phyloP scores from a whole-genome alignment of 345 rosid genomes.

The Camelina sativa region DNA sequence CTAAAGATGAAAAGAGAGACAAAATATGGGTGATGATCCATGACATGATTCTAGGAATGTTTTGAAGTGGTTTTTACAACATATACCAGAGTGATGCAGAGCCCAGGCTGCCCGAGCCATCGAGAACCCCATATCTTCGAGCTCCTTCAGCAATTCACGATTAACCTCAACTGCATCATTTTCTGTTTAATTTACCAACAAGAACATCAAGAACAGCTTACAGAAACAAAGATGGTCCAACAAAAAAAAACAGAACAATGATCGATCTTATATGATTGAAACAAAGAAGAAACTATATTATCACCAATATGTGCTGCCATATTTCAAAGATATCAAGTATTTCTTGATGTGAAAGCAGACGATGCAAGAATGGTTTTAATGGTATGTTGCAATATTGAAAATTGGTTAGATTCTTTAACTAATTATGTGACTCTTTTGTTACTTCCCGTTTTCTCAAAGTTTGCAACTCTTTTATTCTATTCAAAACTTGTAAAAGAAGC shows the following conservation, averaged over 20 bases:
- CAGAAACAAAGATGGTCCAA: not conserved
- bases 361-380: not conserved
- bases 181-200: conserved; percentile 35
- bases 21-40: not conserved
- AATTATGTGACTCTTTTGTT: conserved; percentile 3
- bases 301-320: conserved; percentile 30
- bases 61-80: not conserved
- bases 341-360: not conserved
- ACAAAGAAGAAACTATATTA: conserved; percentile 3
- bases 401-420: conserved; percentile 15
- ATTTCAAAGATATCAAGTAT: not conserved
- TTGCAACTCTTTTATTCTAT: conserved; percentile 15
- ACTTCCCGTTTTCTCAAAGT: conserved; percentile 22
- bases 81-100: conserved; percentile 69
- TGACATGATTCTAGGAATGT: conserved; percentile 7
- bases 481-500: conserved; percentile 21
- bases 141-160: conserved; percentile 57
- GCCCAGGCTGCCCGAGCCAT: conserved; percentile 60
- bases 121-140: conserved; percentile 77
- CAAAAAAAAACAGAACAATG: not conserved
- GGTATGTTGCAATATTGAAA: not conserved
- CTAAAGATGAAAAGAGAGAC: conserved; percentile 41
- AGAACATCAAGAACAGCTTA: not conserved
- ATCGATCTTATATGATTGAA: conserved; percentile 7
- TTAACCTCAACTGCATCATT: conserved; percentile 57